Conservation (phyloP, 805 yeast genomes). For the Torulaspora microellipsoides region DNA sequence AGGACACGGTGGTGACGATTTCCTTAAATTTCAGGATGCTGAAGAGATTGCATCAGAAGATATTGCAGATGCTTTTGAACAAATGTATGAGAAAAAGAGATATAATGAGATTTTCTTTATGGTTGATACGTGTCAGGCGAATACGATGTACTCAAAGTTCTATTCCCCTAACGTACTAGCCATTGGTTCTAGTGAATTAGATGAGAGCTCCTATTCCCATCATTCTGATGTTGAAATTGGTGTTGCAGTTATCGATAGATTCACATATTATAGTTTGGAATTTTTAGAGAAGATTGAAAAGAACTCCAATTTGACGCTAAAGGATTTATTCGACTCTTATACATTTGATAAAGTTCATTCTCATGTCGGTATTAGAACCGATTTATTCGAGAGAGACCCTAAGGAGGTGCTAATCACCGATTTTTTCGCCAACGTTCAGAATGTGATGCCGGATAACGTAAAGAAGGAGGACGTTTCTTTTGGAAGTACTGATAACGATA, state of each 20-base stretch:
- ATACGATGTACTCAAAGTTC: conserved; percentile 90
- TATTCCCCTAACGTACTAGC: conserved; percentile 90
- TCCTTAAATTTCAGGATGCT: conserved; percentile 95
- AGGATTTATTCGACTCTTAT: conserved; percentile 80
- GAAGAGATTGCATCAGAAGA: conserved; percentile 95
- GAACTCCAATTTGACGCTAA: conserved; percentile 68
- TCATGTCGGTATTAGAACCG: conserved; percentile 88
- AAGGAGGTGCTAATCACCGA: conserved; percentile 75
- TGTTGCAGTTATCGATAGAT: conserved; percentile 95
- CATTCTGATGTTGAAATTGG: conserved; percentile 95
- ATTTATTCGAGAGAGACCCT: conserved; percentile 59
- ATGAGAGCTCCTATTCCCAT: conserved; percentile 90
- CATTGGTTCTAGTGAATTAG: conserved; percentile 84
- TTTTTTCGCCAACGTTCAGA: conserved; percentile 89
- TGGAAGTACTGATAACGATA: conserved; percentile 1
- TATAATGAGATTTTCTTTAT: conserved; percentile 94
- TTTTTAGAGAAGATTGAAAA: conserved; percentile 78
- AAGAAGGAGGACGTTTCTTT: conserved; percentile 39
- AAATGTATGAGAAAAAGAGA: conserved; percentile 93
- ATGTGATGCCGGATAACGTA: conserved; percentile 59
- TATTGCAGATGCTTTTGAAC: conserved; percentile 94
- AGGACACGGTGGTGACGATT: conserved; percentile 98
- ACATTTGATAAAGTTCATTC: conserved; percentile 84
- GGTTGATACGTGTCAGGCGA: conserved; percentile 99
- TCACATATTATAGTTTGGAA: conserved; percentile 87